Percentiles rank a stretch among this genome's conserved stretches.
Evolutionary conservation across 1,284 basidiomycete species (phyloP).

Genomic region (Sanguinoderma infundibulare): DNA sequence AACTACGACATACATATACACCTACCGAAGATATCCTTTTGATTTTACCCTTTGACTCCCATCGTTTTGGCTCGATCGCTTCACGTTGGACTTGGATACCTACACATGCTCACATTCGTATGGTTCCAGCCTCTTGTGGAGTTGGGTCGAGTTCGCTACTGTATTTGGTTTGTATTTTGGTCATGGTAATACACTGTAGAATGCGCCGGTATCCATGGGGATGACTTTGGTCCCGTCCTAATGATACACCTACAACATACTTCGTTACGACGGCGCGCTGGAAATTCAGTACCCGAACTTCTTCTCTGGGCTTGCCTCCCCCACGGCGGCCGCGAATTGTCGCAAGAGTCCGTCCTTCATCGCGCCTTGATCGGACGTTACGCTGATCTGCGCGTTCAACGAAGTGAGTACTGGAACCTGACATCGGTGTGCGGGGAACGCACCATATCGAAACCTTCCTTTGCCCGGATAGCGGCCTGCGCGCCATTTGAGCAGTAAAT

Average conservation of each 20-base stretch:
- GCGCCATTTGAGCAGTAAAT: constrained; percentile 43
- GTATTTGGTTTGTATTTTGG: too few relatives aligned
- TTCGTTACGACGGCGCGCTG: not conserved
- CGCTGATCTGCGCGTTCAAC: constrained; percentile 48
- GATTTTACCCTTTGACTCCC: not conserved
- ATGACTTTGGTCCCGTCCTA: not conserved
- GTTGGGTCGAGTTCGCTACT: too few relatives aligned
- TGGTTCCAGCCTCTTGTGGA: not conserved
- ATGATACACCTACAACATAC: too few relatives aligned
- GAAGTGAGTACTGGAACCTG: not conserved
- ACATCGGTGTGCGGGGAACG: not conserved
- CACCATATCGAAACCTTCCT: constrained; percentile 48
- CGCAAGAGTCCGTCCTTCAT: constrained; percentile 46
- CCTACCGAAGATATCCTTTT: not conserved
- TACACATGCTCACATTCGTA: not conserved
- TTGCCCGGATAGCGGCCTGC: constrained; percentile 41
- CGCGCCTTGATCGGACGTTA: constrained; percentile 50
- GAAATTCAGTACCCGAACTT: constrained; percentile 22
- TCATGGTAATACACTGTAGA: not conserved
- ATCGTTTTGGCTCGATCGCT: not conserved
- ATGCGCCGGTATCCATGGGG: not conserved
- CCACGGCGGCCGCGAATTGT: constrained; percentile 37
- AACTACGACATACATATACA: not conserved
- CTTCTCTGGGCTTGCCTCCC: constrained; percentile 12
- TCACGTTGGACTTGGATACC: not conserved